Conservation (phyloP, 1,139 yeast genomes). For the Entelexis sorbosivorans region DNA sequence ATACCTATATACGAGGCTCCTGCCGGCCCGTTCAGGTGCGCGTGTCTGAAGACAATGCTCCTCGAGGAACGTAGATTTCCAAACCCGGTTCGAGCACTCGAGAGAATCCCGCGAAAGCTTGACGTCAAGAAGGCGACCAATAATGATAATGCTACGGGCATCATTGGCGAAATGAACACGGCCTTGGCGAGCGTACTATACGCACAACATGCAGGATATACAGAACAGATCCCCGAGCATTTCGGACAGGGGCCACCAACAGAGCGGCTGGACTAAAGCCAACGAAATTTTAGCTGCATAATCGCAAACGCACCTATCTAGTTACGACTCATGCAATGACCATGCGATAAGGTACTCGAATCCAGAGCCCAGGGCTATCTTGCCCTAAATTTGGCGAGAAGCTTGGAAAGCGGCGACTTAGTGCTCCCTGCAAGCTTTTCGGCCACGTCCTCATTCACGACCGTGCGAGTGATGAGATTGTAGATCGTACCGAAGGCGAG, state of each 20-base stretch:
- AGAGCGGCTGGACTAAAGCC: not conserved
- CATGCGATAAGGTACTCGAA: too few species aligned
- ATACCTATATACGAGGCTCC: too few species aligned
- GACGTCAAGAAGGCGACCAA: not conserved
- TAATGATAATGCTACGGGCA: not conserved
- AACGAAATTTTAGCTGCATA: not conserved
- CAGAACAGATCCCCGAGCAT: conserved; percentile 1
- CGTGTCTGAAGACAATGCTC: not conserved
- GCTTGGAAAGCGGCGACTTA: conserved; percentile 22
- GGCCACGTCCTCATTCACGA: conserved; percentile 4
- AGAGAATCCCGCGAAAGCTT: not conserved
- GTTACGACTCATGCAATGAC: too few species aligned
- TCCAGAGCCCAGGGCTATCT: too few species aligned
- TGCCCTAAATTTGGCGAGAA: conserved; percentile 8
- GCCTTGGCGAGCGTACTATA: not conserved
- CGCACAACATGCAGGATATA: not conserved
- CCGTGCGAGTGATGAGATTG: conserved; percentile 42
- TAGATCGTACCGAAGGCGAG: conserved; percentile 79
- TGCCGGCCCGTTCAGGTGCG: too few species aligned
- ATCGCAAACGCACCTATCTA: not conserved
- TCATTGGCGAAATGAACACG: not conserved
- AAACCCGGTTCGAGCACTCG: not conserved
- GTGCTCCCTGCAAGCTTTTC: not conserved
- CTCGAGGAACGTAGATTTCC: not conserved
- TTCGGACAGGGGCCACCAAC: not conserved